Evolutionary conservation across 2,329 filamentous ascomycete genomes (phyloP), one percentile per base, ranked within the genome.

Genomic region (Hymenoscyphus fructigenus): DNA sequence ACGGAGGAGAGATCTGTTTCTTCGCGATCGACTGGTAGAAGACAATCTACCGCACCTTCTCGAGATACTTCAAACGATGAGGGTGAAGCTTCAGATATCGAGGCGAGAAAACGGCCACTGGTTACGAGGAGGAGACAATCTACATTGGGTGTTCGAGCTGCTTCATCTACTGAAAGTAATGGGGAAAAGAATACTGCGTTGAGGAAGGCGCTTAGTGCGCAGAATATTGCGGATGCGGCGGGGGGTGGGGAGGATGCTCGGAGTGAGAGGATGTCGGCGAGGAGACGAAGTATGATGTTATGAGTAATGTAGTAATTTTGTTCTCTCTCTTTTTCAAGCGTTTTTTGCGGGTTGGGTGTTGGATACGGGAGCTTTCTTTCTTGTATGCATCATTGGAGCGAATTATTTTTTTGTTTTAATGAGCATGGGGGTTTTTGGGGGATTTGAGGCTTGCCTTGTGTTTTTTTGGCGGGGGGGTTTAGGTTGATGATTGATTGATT

Each of bases 221-320:
- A 60, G 2, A 70, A 71, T 44, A 66, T 70, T 36, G 62, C 64
- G 23, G 70, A 68, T 6, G 15, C 66, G n/a, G 63, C 47, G n/a
- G 44, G 34, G 5, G 34, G 9, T 41, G 36, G 41, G 29, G 59
- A 36, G 28, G 68, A 63, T 9, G 65, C 70, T n/a, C 72, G 74
- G 61, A 68, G 66, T 57, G 74, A 75, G 26, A 70, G 75, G 36
- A 68, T 75, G 15, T 68, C 70, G 15, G 70, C 69, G 57, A 68
- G 75, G 55, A 73, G 75, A 60, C 70, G 73, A 66, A 76, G 75
- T 60, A 76, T 75, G 75, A 76, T 76, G 74, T 67, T 75, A 75
- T 76, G 71, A 75, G 69, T 65, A 59, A 68, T 72, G 34, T 50
- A 50, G 44, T 44, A 20, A 44, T 60, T 36, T 59, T 41, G n/a